phyloP scores from a whole-genome alignment of 2,329 filamentous ascomycete species.

The Didymella pinodella region DNA sequence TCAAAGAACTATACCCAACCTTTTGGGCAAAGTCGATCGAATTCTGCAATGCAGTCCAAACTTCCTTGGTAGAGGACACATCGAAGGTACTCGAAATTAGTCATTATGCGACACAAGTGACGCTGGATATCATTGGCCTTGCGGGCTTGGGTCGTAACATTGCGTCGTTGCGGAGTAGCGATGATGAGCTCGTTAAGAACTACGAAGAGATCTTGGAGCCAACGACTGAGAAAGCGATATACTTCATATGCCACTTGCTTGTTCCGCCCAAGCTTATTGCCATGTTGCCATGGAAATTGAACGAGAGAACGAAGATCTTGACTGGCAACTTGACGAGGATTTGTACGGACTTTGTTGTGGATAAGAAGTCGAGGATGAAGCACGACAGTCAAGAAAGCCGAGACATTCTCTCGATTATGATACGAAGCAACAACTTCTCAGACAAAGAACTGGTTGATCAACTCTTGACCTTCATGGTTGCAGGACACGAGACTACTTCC shows the following conservation, averaged over 20 bases:
- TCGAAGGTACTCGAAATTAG: conserved; percentile 52
- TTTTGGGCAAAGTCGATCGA: conserved; percentile 83
- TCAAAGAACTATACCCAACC: conserved; percentile 82
- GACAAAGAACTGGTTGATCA: conserved; percentile 63
- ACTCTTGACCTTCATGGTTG: conserved; percentile 64
- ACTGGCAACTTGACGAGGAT: conserved; percentile 52
- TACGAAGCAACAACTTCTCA: conserved; percentile 62
- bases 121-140: conserved; percentile 58
- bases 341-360: conserved; percentile 57
- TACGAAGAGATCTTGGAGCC: conserved; percentile 58
- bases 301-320: conserved; percentile 51
- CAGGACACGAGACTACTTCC: conserved; percentile 78
- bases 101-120: conserved; percentile 55
- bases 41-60: conserved; percentile 68
- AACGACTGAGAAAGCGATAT: conserved; percentile 56
- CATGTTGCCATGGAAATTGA: conserved; percentile 58
- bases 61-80: conserved; percentile 55
- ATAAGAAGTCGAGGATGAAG: conserved; percentile 56
- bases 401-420: conserved; percentile 59
- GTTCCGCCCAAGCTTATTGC: conserved; percentile 51
- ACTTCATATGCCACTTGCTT: conserved; percentile 52
- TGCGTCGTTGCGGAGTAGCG: conserved; percentile 50
- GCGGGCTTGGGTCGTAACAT: conserved; percentile 57
- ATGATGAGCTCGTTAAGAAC: conserved; percentile 53
- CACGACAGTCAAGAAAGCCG: conserved; percentile 43